phyloP scores from a whole-genome alignment of 768 basidiomycete genomes.

The Epithele typhae region DNA sequence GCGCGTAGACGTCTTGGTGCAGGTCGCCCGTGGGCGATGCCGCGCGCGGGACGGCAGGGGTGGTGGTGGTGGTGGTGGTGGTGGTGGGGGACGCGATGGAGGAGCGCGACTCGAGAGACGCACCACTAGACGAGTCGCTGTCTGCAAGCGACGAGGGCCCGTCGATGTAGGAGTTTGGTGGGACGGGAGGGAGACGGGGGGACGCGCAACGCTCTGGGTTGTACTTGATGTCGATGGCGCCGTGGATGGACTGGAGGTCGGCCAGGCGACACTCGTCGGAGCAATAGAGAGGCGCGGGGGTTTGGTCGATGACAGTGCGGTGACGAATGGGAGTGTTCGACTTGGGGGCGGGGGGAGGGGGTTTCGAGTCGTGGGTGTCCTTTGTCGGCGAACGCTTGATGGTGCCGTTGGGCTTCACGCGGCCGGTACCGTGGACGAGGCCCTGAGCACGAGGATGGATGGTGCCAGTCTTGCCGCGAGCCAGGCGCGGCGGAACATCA shows the following conservation, averaged over 20 bases:
- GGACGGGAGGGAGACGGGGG: constrained; percentile 37
- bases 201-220: constrained; percentile 34
- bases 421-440: constrained; percentile 63
- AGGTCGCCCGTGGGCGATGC: constrained; percentile 14
- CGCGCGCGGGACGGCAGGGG: constrained; percentile 24
- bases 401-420: constrained; percentile 54
- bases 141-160: constrained; percentile 29
- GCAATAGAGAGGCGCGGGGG: constrained; percentile 79
- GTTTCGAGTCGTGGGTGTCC: constrained; percentile 17
- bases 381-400: constrained; percentile 36
- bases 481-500: constrained; percentile 18
- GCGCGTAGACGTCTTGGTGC: constrained; percentile 30
- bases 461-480: constrained; percentile 33
- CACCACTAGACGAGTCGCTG: constrained; percentile 36
- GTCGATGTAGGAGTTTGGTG: constrained; percentile 34
- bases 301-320: constrained; percentile 73
- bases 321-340: constrained; percentile 39
- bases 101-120: constrained; percentile 21
- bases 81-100: constrained; percentile 33
- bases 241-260: constrained; percentile 45
- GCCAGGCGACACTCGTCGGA: constrained; percentile 68
- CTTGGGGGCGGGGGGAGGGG: constrained; percentile 20
- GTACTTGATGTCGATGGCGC: constrained; percentile 41
- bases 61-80: constrained; percentile 19
- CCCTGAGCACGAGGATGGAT: constrained; percentile 39